phyloP scores from a whole-genome alignment of 177 flowering plant genomes.

The Vitis hybrid region DNA sequence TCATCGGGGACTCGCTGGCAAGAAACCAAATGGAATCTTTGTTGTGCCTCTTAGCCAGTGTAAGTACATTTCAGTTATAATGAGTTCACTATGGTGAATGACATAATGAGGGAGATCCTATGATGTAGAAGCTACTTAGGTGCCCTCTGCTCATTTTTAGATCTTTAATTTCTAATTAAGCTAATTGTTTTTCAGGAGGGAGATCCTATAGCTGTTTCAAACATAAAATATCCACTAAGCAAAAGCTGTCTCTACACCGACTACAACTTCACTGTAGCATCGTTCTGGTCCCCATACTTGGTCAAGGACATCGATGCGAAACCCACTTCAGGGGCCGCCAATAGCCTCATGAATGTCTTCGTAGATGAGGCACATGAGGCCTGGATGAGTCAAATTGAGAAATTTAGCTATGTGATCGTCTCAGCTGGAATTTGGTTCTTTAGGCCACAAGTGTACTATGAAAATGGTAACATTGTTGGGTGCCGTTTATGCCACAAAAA shows the following conservation, averaged over 20 bases:
- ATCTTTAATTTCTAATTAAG: too few relatives aligned
- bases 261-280: slow-evolving; percentile 39
- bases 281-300: slow-evolving; percentile 30
- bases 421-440: slow-evolving; percentile 38
- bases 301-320: slow-evolving; percentile 29
- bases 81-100: too few relatives aligned
- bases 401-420: slow-evolving; percentile 24
- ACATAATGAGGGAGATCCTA: too few relatives aligned
- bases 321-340: slow-evolving; percentile 14
- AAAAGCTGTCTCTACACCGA: slow-evolving; percentile 19
- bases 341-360: slow-evolving; percentile 32
- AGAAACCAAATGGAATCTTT: slow-evolving; percentile 21
- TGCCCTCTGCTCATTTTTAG: too few relatives aligned
- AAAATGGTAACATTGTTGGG: slow-evolving; percentile 20
- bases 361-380: slow-evolving; percentile 24
- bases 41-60: slow-evolving; percentile 21
- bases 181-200: too few relatives aligned
- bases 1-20: slow-evolving; percentile 20
- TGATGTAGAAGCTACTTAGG: too few relatives aligned
- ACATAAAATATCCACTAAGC: background rate
- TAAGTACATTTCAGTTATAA: slow-evolving; percentile 1
- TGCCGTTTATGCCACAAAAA: slow-evolving; percentile 23
- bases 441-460: slow-evolving; percentile 22
- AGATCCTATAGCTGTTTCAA: too few relatives aligned
- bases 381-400: slow-evolving; percentile 25